phyloP scores from a whole-genome alignment of 306 rosid genomes.

The Bauhinia variegata region DNA sequence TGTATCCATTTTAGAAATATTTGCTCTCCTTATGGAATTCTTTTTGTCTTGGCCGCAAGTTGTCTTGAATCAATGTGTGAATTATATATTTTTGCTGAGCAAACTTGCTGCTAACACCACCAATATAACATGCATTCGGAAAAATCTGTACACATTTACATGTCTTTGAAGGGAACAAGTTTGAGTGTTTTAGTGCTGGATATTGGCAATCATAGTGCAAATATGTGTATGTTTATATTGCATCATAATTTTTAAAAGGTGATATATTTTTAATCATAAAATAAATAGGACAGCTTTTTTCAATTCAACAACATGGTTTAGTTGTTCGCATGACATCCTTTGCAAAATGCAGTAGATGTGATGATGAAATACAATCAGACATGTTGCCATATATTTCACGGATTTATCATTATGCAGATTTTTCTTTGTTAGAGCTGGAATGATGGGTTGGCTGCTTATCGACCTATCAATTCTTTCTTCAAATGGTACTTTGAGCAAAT shows the following conservation, averaged over 20 bases:
- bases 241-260: background rate
- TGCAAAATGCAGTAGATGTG: slow-evolving; percentile 21
- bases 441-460: slow-evolving; percentile 96
- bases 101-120: slow-evolving; percentile 4
- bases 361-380: slow-evolving; percentile 32
- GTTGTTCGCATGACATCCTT: background rate
- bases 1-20: background rate
- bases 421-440: slow-evolving; percentile 98
- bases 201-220: slow-evolving; percentile 14
- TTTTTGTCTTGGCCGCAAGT: slow-evolving; percentile 14
- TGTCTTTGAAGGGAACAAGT: slow-evolving; percentile 8
- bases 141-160: background rate
- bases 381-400: slow-evolving; percentile 16
- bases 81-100: background rate
- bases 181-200: background rate
- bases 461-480: slow-evolving; percentile 77
- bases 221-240: background rate
- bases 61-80: background rate
- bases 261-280: background rate
- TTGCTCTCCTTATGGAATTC: background rate
- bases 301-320: slow-evolving; percentile 7
- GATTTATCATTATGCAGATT: slow-evolving; percentile 60
- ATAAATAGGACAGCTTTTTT: background rate
- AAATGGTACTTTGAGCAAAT: slow-evolving; percentile 59
- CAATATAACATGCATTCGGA: slow-evolving; percentile 8